Evolutionary conservation across 179 eudicot species (phyloP).

Genomic region (Pouteria campechiana): DNA sequence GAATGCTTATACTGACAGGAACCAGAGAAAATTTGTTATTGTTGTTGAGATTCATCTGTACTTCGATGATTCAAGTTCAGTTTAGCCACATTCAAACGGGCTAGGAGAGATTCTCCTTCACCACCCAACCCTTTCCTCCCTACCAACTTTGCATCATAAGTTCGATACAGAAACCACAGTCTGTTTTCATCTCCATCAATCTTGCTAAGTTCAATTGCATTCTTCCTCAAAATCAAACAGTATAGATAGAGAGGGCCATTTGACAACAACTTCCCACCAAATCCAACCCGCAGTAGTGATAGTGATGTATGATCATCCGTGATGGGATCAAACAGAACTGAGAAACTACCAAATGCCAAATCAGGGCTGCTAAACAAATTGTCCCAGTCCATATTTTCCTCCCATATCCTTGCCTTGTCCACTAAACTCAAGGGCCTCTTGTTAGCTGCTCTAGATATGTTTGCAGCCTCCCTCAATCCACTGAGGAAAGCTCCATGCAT

Average conservation of each 20-base stretch:
- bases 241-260: slow-evolving; percentile 35
- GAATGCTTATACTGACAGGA: too few relatives aligned
- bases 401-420: slow-evolving; percentile 8
- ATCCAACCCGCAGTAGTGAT: slow-evolving; percentile 38
- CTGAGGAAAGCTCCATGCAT: slow-evolving; percentile 99
- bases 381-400: slow-evolving; percentile 24
- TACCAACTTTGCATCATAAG: slow-evolving; percentile 38
- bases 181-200: slow-evolving; percentile 38
- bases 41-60: too few relatives aligned
- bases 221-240: slow-evolving; percentile 35
- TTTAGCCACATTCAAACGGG: too few relatives aligned
- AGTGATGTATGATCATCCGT: slow-evolving; percentile 35
- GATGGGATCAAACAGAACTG: slow-evolving; percentile 42
- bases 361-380: slow-evolving; percentile 46
- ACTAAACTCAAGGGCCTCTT: slow-evolving; percentile 26
- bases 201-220: slow-evolving; percentile 41
- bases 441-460: slow-evolving; percentile 59
- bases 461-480: slow-evolving; percentile 98
- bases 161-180: slow-evolving; percentile 27
- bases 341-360: slow-evolving; percentile 48
- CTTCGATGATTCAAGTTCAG: too few relatives aligned
- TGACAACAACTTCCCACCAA: slow-evolving; percentile 30
- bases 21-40: too few relatives aligned
- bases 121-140: slow-evolving; percentile 39
- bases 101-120: slow-evolving; percentile 41